phyloP scores from a whole-genome alignment of 345 rosid species.

The Populus ilicifolia region DNA sequence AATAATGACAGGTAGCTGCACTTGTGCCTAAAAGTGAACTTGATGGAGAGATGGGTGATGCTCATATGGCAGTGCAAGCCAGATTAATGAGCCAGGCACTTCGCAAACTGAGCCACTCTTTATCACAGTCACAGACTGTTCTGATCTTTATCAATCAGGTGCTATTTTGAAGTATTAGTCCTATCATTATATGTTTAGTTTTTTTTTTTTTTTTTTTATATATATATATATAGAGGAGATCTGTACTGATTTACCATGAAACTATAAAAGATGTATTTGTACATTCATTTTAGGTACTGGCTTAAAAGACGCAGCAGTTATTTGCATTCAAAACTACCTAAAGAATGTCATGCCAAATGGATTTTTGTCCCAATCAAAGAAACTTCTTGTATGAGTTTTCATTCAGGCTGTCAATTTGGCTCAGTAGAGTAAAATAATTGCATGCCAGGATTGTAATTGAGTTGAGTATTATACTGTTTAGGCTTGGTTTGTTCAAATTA shows the following conservation, averaged over 20 bases:
- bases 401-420: not conserved
- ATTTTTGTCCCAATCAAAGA: not conserved
- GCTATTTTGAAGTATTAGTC: not conserved
- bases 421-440: not conserved
- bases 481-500: not conserved
- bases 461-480: not conserved
- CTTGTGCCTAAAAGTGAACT: slow-evolving; percentile 98
- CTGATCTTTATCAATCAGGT: slow-evolving; percentile 88
- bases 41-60: slow-evolving; percentile 99
- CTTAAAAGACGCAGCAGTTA: not conserved
- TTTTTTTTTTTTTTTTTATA: too few relatives aligned
- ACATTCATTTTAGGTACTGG: not conserved
- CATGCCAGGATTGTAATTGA: not conserved
- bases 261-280: not conserved
- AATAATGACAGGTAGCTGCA: slow-evolving; percentile 78
- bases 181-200: not conserved
- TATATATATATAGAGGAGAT: not conserved
- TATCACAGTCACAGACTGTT: slow-evolving; percentile 75
- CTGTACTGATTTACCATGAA: not conserved
- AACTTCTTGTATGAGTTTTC: not conserved
- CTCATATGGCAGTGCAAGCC: slow-evolving; percentile 99
- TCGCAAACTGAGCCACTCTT: slow-evolving; percentile 89
- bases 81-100: slow-evolving; percentile 99
- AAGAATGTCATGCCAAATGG: not conserved
- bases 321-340: not conserved